These are phyloP conservation scores for Ophiostoma triangulosporum DNA, from an alignment of 2,329 filamentous ascomycete genomes.

Conservation along the genomic window DNA sequence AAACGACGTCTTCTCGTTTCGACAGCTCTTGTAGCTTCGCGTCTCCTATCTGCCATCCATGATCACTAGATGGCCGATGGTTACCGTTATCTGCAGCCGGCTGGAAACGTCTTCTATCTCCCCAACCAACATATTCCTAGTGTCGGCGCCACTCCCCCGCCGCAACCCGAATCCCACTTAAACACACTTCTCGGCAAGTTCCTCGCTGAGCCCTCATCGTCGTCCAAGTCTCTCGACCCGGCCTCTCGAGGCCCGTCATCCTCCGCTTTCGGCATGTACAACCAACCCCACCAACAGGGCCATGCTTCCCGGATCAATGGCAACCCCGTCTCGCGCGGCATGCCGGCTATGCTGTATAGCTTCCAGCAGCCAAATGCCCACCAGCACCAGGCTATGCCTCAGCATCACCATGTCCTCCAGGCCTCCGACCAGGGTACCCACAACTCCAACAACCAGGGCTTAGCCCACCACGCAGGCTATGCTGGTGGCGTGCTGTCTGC, in stretches of 20 bases:
- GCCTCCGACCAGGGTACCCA: constrained; percentile 40
- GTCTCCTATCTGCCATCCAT: constrained; percentile 16
- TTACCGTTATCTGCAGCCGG: constrained; percentile 49
- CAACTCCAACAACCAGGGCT: constrained; percentile 39
- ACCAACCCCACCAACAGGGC: constrained; percentile 56
- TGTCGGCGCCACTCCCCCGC: constrained; percentile 22
- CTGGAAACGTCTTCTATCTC: constrained; percentile 23
- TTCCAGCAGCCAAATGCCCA: constrained; percentile 49
- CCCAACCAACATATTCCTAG: constrained; percentile 35
- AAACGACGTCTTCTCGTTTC: neutral
- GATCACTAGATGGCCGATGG: constrained; percentile 54
- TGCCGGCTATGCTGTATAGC: constrained; percentile 52
- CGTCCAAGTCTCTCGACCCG: constrained; percentile 17
- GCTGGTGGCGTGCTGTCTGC: constrained; percentile 51
- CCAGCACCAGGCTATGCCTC: constrained; percentile 50
- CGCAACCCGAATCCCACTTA: constrained; percentile 18
- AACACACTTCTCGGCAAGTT: constrained; percentile 23
- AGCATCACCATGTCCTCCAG: constrained; percentile 48
- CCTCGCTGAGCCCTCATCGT: constrained; percentile 18
- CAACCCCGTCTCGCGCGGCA: constrained; percentile 43
- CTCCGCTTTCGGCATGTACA: constrained; percentile 49
- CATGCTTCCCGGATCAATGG: constrained; percentile 68
- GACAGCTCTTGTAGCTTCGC: constrained; percentile 1
- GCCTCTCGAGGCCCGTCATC: constrained; percentile 20
- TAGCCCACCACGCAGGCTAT: constrained; percentile 47